These are phyloP conservation scores for Flaveria bidentis DNA, from an alignment of 129 eudicot genomes.

Conservation along the genomic window DNA sequence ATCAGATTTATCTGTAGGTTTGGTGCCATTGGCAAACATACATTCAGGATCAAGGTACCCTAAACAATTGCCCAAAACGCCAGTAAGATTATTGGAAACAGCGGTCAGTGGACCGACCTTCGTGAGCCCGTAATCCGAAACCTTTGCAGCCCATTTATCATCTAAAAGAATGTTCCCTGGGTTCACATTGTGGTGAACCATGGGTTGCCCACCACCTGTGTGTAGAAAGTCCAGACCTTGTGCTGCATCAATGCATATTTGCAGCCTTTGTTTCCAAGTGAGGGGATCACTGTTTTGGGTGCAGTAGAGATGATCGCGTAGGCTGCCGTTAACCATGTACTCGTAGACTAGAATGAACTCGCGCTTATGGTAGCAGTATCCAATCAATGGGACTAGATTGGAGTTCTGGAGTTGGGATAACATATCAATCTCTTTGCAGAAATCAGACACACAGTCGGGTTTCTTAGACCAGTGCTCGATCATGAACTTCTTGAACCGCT, in stretches of 20 bases:
- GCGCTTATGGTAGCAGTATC: conserved; percentile 32
- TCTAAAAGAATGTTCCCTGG: conserved; percentile 42
- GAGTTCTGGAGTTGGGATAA: conserved; percentile 25
- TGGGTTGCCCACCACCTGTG: conserved; percentile 6
- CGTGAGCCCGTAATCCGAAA: conserved; percentile 38
- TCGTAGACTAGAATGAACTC: conserved; percentile 42
- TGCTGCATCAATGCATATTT: conserved; percentile 41
- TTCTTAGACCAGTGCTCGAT: conserved; percentile 34
- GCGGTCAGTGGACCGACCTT: conserved; percentile 30
- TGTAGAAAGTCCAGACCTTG: conserved; percentile 36
- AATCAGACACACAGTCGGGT: conserved; percentile 17
- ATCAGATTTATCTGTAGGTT: conserved; percentile 34
- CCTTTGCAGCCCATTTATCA: conserved; percentile 33
- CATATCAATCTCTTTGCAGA: conserved; percentile 35
- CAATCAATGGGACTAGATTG: conserved; percentile 35
- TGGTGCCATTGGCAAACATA: conserved; percentile 32
- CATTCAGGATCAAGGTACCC: conserved; percentile 41
- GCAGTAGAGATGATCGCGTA: conserved; percentile 24
- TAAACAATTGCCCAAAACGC: conserved; percentile 34
- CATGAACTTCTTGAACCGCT: conserved; percentile 30
- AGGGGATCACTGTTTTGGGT: conserved; percentile 9
- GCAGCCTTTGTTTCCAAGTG: conserved; percentile 35
- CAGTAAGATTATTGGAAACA: conserved; percentile 35
- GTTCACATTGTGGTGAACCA: conserved; percentile 31
- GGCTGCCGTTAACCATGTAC: conserved; percentile 28